Evolutionary conservation across 305 asterid genomes (phyloP).

Genomic region (Plantago rigida): DNA sequence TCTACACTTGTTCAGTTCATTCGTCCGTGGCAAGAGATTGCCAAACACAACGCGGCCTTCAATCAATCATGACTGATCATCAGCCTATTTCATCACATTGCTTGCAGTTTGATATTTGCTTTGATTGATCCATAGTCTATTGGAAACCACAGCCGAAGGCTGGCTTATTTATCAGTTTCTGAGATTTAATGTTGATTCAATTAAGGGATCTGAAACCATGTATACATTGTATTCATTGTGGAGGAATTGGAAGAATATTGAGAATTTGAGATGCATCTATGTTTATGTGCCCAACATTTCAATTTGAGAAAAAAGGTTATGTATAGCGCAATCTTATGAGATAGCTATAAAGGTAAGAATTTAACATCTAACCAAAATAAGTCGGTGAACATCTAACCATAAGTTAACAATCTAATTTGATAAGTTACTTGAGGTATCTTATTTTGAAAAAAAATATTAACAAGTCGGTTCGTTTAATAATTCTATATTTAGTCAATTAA

Average conservation of each 20-base stretch:
- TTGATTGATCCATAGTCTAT: conserved; percentile 13
- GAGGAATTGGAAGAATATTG: neutral
- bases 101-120: conserved; percentile 17
- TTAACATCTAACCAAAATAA: no score
- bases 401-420: no score
- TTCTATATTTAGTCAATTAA: no score
- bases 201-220: conserved; percentile 18
- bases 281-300: no score
- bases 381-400: no score
- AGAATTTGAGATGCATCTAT: no score
- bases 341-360: no score
- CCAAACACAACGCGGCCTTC: conserved; percentile 61
- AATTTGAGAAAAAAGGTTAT: no score
- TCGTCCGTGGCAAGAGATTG: conserved; percentile 51
- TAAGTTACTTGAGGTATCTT: no score
- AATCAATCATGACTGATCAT: conserved; percentile 34
- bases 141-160: conserved; percentile 34
- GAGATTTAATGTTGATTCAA: conserved; percentile 19
- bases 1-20: conserved; percentile 64
- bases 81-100: conserved; percentile 1
- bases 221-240: conserved; percentile 24
- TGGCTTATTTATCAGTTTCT: conserved; percentile 10
- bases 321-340: no score
- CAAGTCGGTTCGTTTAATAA: no score
- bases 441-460: no score